Percentiles rank a stretch among this genome's conserved stretches.
These are phyloP conservation scores for Coniochaeta sp. DNA, from an alignment of 2,329 filamentous ascomycete species.

Conservation along the genomic window DNA sequence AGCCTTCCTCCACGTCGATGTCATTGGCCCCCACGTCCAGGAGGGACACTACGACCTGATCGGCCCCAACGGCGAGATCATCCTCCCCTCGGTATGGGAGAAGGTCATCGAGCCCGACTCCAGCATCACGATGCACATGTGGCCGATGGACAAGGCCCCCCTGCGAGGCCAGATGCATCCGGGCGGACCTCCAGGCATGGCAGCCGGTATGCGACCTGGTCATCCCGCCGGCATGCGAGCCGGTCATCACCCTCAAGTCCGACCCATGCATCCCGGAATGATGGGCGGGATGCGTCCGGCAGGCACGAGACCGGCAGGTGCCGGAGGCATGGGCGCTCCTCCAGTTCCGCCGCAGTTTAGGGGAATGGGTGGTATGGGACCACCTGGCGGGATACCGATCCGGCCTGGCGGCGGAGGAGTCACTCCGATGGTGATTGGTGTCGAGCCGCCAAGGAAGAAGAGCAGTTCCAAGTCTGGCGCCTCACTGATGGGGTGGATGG, in stretches of 20 bases:
- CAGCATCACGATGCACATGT: constrained; percentile 53
- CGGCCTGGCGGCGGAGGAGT: not conserved
- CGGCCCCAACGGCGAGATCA: constrained; percentile 74
- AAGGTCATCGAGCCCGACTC: constrained; percentile 73
- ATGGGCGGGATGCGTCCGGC: constrained; percentile 3
- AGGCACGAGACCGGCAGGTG: not conserved
- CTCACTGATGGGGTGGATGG: constrained; percentile 25
- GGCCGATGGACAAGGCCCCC: constrained; percentile 42
- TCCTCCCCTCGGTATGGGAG: constrained; percentile 75
- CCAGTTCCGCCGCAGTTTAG: constrained; percentile 8
- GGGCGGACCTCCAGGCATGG: constrained; percentile 1
- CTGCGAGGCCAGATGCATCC: constrained; percentile 10
- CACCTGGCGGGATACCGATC: not conserved
- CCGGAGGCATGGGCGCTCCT: not conserved
- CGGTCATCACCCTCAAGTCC: not conserved
- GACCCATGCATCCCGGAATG: constrained; percentile 3
- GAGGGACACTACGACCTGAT: constrained; percentile 75
- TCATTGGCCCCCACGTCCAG: constrained; percentile 67
- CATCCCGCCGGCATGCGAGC: constrained; percentile 6
- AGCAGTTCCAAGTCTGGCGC: constrained; percentile 14
- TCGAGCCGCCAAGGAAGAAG: constrained; percentile 18
- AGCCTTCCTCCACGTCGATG: constrained; percentile 71
- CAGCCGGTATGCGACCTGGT: constrained; percentile 6
- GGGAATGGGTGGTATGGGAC: not conserved
- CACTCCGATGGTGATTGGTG: constrained; percentile 16